These are phyloP conservation scores for Aspergillus caelatus DNA, from an alignment of 2,329 filamentous ascomycete genomes.

Conservation along the genomic window DNA sequence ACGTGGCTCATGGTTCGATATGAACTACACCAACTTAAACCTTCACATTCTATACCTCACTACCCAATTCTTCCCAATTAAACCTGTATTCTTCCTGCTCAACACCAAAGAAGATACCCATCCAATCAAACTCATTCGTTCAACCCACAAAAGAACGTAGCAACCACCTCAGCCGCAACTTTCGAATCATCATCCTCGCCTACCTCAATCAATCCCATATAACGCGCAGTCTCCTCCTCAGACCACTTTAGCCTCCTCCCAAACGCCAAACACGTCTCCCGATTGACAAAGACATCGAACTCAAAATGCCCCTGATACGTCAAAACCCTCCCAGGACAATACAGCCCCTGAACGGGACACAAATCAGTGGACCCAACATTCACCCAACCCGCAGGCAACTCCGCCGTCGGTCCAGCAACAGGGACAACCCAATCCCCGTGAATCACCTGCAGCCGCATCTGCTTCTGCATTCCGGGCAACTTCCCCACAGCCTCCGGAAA, in stretches of 20 bases:
- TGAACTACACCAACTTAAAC: neutral
- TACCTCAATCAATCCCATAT: conserved; percentile 25
- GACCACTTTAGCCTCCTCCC: conserved; percentile 36
- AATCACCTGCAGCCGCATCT: conserved; percentile 36
- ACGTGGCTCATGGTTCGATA: neutral
- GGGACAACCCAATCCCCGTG: conserved; percentile 36
- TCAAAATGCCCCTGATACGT: conserved; percentile 32
- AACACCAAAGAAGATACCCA: too few species aligned
- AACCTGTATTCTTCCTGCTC: neutral
- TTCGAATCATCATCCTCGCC: conserved; percentile 34
- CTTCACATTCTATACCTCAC: neutral
- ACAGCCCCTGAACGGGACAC: conserved; percentile 29
- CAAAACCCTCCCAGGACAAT: conserved; percentile 23
- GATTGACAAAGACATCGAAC: conserved; percentile 26
- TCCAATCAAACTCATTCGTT: neutral
- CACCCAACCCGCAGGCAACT: conserved; percentile 22
- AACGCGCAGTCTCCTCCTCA: conserved; percentile 13
- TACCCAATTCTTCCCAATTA: neutral
- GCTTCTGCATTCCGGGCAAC: neutral
- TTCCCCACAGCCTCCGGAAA: conserved; percentile 1
- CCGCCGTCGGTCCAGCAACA: neutral
- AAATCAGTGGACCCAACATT: conserved; percentile 23
- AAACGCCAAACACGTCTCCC: conserved; percentile 26
- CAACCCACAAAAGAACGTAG: conserved; percentile 33
- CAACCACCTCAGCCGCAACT: conserved; percentile 35